Percentiles rank a stretch among this genome's conserved stretches.
Evolutionary conservation across 176 grass and related monocot species (phyloP).

Genomic region (Avena eriantha): DNA sequence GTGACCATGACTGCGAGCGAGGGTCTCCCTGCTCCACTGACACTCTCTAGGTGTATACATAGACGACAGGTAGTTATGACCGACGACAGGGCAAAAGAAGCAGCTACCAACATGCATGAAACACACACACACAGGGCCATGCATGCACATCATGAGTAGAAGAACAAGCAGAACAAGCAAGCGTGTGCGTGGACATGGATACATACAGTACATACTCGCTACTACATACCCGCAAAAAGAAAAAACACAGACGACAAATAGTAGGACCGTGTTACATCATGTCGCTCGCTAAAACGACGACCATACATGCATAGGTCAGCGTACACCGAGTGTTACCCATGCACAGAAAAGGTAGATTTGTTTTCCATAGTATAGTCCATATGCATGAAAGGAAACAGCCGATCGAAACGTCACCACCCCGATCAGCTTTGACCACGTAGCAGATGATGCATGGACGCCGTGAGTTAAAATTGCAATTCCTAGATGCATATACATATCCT

Average conservation of each 20-base stretch:
- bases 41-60: background rate
- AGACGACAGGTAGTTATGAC: constrained; percentile 26
- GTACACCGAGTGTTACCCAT: background rate
- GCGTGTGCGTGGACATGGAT: background rate
- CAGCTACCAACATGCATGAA: background rate
- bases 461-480: constrained; percentile 10
- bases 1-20: constrained; percentile 48
- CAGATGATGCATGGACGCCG: background rate
- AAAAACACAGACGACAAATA: background rate
- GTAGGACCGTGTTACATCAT: constrained; percentile 10
- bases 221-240: too few relatives aligned
- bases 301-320: background rate
- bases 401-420: background rate
- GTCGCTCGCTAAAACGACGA: background rate
- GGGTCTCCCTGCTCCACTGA: constrained; percentile 21
- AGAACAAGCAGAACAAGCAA: background rate
- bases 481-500: background rate
- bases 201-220: background rate
- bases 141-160: constrained; percentile 3
- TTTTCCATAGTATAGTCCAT: background rate
- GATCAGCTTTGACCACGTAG: constrained; percentile 34
- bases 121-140: background rate
- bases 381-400: constrained; percentile 24
- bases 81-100: background rate
- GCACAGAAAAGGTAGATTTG: background rate